phyloP scores from a whole-genome alignment of 495 filamentous ascomycete genomes.

The Tuber umbilicatum region DNA sequence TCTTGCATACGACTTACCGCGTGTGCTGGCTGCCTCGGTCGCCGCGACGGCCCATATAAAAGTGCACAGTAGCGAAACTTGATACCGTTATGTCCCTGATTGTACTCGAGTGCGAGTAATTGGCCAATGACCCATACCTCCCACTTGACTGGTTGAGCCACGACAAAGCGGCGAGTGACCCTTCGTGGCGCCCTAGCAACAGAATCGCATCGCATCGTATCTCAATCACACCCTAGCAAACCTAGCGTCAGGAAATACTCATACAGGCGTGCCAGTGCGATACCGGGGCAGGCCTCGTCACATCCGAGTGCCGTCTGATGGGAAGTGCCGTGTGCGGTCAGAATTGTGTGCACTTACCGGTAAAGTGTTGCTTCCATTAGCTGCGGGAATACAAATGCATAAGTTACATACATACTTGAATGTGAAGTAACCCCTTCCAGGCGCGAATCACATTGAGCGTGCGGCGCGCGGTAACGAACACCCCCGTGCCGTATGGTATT shows the following conservation, averaged over 20 bases:
- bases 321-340: not conserved
- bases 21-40: not conserved
- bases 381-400: not conserved
- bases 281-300: not conserved
- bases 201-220: not conserved
- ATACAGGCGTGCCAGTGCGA: not conserved
- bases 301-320: not conserved
- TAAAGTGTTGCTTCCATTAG: not conserved
- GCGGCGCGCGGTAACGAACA: not conserved
- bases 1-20: not conserved
- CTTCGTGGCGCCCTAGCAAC: not conserved
- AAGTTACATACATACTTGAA: not conserved
- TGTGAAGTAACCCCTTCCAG: not conserved
- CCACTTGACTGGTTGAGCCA: not conserved
- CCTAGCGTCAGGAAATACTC: not conserved
- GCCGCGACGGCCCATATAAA: not conserved
- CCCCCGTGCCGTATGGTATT: not conserved
- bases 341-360: not conserved
- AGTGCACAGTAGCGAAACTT: no score
- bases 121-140: not conserved
- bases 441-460: not conserved
- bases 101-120: not conserved
- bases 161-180: not conserved
- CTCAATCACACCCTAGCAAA: not conserved
- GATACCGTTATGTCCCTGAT: no score